These are phyloP conservation scores for Yamadazyma kitorensis DNA, from an alignment of 805 yeast species.

Conservation along the genomic window DNA sequence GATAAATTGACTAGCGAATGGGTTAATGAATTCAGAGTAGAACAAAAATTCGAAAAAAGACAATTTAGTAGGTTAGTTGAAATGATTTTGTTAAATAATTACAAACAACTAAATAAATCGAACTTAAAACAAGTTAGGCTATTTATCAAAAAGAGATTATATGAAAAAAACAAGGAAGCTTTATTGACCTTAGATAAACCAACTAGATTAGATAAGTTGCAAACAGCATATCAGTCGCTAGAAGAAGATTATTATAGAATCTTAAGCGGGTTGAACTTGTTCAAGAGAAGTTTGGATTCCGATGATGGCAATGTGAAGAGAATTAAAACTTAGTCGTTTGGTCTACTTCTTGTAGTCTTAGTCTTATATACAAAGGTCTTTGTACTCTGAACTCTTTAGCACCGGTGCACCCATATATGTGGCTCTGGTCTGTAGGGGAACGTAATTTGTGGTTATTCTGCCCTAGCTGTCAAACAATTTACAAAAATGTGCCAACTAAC, in stretches of 20 bases:
- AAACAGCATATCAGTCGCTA: constrained; percentile 67
- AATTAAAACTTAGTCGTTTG: constrained; percentile 1
- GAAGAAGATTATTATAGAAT: constrained; percentile 71
- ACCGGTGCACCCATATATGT: no score
- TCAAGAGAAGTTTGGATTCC: constrained; percentile 4
- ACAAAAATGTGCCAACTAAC: no score
- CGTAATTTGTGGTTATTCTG: no score
- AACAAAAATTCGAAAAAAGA: constrained; percentile 65
- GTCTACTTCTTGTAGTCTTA: no score
- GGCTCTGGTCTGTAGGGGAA: no score
- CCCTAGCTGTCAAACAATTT: no score
- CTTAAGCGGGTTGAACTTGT: constrained; percentile 22
- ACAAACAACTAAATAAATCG: constrained; percentile 21
- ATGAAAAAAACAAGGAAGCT: constrained; percentile 76
- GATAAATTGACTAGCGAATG: constrained; percentile 23
- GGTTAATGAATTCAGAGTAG: constrained; percentile 38
- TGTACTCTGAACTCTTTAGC: no score
- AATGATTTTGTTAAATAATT: constrained; percentile 56
- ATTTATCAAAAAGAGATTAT: constrained; percentile 72
- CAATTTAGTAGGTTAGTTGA: constrained; percentile 79
- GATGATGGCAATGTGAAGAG: constrained; percentile 1
- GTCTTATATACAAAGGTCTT: no score
- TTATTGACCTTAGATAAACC: constrained; percentile 61
- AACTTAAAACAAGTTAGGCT: constrained; percentile 46
- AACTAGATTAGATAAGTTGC: constrained; percentile 66